Evolutionary conservation across 768 basidiomycete genomes (phyloP).

Genomic region (Pisolithus orientalis): DNA sequence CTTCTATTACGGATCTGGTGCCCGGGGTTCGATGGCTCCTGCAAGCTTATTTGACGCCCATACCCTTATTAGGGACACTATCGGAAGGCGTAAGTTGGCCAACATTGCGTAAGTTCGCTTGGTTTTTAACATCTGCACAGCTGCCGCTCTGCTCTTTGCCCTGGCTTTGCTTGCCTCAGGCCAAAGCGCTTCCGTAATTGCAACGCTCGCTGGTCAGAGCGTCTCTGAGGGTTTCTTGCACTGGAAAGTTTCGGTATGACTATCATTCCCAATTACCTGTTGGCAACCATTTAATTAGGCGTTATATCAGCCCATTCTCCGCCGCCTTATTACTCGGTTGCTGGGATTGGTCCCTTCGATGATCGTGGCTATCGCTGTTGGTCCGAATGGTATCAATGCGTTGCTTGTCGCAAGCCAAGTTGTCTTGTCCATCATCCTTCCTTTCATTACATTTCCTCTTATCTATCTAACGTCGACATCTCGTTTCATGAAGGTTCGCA

Average conservation of each 20-base stretch:
- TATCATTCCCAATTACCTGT: conserved; percentile 4
- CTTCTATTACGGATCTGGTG: conserved; percentile 56
- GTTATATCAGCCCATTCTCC: conserved; percentile 51
- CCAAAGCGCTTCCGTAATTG: conserved; percentile 86
- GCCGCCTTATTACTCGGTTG: conserved; percentile 77
- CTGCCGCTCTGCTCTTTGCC: conserved; percentile 82
- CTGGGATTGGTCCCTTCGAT: conserved; percentile 81
- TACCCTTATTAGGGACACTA: conserved; percentile 54
- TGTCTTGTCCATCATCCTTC: conserved; percentile 73
- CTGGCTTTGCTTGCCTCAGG: conserved; percentile 80
- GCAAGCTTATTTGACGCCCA: conserved; percentile 85
- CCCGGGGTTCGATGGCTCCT: conserved; percentile 34
- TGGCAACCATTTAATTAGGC: conserved; percentile 22
- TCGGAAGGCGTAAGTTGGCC: conserved; percentile 56
- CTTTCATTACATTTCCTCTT: conserved; percentile 80
- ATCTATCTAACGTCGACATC: conserved; percentile 65
- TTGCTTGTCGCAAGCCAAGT: conserved; percentile 88
- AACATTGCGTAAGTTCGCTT: conserved; percentile 2
- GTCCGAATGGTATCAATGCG: conserved; percentile 60
- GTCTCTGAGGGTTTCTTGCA: conserved; percentile 86
- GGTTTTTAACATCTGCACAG: conserved; percentile 30
- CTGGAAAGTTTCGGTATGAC: conserved; percentile 70
- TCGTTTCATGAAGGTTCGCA: conserved; percentile 62
- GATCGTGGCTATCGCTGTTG: conserved; percentile 67
- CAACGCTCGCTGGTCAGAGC: conserved; percentile 85